Conservation (phyloP, 2,329 filamentous ascomycete species). For the Sclerotinia subarctica region DNA sequence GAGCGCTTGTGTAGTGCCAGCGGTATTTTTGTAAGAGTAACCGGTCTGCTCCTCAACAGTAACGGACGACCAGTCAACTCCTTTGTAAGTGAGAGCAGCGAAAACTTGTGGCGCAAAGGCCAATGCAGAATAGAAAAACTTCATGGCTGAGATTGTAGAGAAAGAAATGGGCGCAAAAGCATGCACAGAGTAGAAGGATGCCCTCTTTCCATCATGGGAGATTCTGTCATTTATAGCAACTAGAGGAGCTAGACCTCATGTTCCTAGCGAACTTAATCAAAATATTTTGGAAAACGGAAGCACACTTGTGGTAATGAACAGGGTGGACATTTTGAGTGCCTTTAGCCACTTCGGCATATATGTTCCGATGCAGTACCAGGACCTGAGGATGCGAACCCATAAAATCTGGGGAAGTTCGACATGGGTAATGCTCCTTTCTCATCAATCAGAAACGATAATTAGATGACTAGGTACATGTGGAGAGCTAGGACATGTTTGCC, state of each 20-base stretch:
- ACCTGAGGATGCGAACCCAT: neutral
- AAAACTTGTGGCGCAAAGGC: constrained; percentile 20
- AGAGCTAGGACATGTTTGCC: neutral
- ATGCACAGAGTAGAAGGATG: neutral
- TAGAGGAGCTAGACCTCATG: neutral
- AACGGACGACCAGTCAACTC: constrained; percentile 69
- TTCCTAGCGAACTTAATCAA: neutral
- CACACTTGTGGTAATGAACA: neutral
- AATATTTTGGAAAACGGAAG: too few species aligned
- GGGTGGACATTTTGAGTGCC: neutral
- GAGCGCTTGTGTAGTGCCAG: constrained; percentile 52
- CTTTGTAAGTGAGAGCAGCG: constrained; percentile 56
- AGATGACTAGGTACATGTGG: neutral
- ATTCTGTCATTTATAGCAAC: neutral
- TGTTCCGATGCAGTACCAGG: neutral
- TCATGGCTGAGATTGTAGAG: neutral
- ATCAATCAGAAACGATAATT: neutral
- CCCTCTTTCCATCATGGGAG: neutral
- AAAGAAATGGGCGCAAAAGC: neutral
- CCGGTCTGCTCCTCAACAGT: constrained; percentile 60
- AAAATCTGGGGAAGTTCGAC: neutral
- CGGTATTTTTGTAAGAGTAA: constrained; percentile 56
- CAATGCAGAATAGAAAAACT: constrained; percentile 12
- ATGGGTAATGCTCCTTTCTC: neutral
- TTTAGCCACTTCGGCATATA: neutral